Evolutionary conservation across 1,284 basidiomycete genomes (phyloP).

Genomic region (Tausonia pullulans): DNA sequence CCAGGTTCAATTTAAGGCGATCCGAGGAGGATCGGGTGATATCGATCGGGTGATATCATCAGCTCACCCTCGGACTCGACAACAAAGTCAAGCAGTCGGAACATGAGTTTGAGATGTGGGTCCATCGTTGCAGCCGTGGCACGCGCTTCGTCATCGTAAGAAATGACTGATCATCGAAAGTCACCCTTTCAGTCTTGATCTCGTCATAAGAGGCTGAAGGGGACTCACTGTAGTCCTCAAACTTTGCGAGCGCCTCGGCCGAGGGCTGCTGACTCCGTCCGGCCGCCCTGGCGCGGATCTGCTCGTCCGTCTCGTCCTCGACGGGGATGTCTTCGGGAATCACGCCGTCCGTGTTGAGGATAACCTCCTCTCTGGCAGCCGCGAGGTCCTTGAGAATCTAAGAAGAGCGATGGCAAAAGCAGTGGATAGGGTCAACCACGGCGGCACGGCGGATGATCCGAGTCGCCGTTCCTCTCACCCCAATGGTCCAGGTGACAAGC

Average conservation of each 20-base stretch:
- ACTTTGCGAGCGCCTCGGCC: constrained; percentile 55
- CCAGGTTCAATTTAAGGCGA: background rate
- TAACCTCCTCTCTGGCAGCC: constrained; percentile 52
- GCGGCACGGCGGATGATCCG: constrained; percentile 5
- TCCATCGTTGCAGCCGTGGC: constrained; percentile 65
- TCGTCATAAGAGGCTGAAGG: constrained; percentile 10
- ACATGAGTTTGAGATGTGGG: constrained; percentile 65
- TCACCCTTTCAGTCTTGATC: constrained; percentile 6
- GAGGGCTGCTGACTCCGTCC: constrained; percentile 43
- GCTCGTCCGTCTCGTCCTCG: constrained; percentile 25
- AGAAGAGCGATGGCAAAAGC: background rate
- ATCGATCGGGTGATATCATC: background rate
- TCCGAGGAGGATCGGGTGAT: background rate
- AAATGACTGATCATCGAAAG: constrained; percentile 46
- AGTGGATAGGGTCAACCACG: background rate
- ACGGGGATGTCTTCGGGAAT: constrained; percentile 25
- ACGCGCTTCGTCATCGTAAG: constrained; percentile 57
- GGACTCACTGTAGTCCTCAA: constrained; percentile 61
- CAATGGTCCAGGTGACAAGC: constrained; percentile 65
- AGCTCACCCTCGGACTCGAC: background rate
- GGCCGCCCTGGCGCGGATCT: constrained; percentile 16
- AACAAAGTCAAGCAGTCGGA: constrained; percentile 54
- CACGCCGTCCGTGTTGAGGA: constrained; percentile 55
- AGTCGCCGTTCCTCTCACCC: constrained; percentile 42
- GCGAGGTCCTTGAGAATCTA: constrained; percentile 60